phyloP scores from a whole-genome alignment of 2,329 filamentous ascomycete genomes.

The Neofusicoccum umdonicola region DNA sequence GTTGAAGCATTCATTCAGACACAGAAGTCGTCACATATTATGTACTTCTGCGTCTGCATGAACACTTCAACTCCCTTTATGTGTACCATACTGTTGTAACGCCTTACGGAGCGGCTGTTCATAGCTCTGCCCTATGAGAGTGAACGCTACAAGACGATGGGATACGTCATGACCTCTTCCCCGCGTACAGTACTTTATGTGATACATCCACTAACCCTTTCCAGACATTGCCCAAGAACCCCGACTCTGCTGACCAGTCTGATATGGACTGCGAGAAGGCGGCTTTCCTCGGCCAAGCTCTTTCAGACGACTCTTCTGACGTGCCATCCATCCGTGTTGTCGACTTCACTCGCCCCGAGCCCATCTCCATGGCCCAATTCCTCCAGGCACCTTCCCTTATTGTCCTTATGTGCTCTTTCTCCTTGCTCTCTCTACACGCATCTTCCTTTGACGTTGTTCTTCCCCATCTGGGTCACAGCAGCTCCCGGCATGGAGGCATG shows the following conservation, averaged over 20 bases:
- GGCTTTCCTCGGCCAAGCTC: slow-evolving; percentile 42
- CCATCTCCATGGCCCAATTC: slow-evolving; percentile 46
- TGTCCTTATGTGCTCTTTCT: slow-evolving; percentile 49
- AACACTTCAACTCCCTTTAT: too few relatives aligned
- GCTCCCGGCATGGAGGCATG: slow-evolving; percentile 44
- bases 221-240: background rate
- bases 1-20: background rate
- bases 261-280: slow-evolving; percentile 46
- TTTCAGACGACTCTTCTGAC: slow-evolving; percentile 35
- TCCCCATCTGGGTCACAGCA: slow-evolving; percentile 48
- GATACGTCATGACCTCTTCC: background rate
- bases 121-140: background rate
- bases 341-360: slow-evolving; percentile 35
- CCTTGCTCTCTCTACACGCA: slow-evolving; percentile 56
- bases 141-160: background rate
- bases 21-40: too few relatives aligned
- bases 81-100: too few relatives aligned
- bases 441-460: slow-evolving; percentile 52
- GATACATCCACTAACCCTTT: slow-evolving; percentile 18
- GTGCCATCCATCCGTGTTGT: slow-evolving; percentile 36
- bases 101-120: too few relatives aligned
- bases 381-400: slow-evolving; percentile 47
- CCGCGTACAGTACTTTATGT: background rate
- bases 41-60: too few relatives aligned
- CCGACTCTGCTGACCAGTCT: background rate